phyloP scores from a whole-genome alignment of 306 rosid genomes.

The Alnus rubra region DNA sequence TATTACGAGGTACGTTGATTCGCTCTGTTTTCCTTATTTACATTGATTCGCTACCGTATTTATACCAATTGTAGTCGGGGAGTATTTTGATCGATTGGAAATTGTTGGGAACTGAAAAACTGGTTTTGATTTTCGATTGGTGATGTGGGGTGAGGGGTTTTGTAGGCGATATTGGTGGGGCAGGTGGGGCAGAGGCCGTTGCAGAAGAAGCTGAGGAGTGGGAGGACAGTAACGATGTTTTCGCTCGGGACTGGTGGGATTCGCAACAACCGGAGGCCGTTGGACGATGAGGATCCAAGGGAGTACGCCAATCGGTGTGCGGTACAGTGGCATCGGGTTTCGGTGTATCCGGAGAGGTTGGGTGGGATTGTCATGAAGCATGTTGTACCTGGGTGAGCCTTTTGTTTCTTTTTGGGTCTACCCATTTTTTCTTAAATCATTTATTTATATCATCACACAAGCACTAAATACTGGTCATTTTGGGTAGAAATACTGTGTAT shows the following conservation, averaged over 20 bases:
- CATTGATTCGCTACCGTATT: neutral
- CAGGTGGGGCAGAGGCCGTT: slow-evolving; percentile 79
- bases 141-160: neutral
- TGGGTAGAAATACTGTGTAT: neutral
- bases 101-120: too few species aligned
- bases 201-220: slow-evolving; percentile 75
- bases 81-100: too few species aligned
- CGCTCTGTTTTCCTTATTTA: too few species aligned
- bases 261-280: slow-evolving; percentile 81
- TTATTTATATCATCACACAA: neutral
- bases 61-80: neutral
- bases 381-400: slow-evolving; percentile 57
- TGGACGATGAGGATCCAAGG: slow-evolving; percentile 61
- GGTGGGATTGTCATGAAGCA: slow-evolving; percentile 50
- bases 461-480: neutral
- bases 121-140: slow-evolving; percentile 9
- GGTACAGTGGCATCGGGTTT: slow-evolving; percentile 92
- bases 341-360: slow-evolving; percentile 60
- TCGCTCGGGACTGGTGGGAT: slow-evolving; percentile 91
- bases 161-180: slow-evolving; percentile 85
- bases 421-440: neutral
- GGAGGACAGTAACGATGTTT: slow-evolving; percentile 55
- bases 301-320: slow-evolving; percentile 74
- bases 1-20: too few species aligned
- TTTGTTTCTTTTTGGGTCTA: neutral